A percentile compares a stretch with the other conserved stretches of the same genome.
These are phyloP conservation scores for Rhynchospora tenuis DNA, from an alignment of 176 grass and related monocot genomes.

Conservation along the genomic window DNA sequence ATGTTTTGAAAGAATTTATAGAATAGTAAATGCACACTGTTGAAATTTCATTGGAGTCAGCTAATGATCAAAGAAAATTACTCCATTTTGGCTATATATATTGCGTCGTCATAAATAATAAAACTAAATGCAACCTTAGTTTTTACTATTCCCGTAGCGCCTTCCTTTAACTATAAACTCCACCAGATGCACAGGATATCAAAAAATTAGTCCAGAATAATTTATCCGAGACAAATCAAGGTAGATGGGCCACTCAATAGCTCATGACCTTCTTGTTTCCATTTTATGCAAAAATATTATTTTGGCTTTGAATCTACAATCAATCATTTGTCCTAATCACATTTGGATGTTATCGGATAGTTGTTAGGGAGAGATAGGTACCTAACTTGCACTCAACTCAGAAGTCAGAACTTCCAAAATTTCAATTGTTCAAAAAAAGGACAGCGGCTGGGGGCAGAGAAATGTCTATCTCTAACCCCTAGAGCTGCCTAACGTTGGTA, in stretches of 20 bases:
- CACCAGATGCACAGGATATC: too few species aligned
- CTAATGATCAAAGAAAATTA: not conserved
- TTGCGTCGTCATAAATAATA: not conserved
- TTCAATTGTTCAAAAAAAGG: not conserved
- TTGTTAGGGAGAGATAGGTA: not conserved
- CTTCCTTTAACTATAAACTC: not conserved
- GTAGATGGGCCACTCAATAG: not conserved
- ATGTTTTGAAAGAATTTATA: not conserved
- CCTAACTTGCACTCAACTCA: not conserved
- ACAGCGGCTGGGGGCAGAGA: not conserved
- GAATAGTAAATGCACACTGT: not conserved
- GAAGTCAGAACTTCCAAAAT: not conserved
- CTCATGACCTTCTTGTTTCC: not conserved
- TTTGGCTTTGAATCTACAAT: not conserved
- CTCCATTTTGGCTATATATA: not conserved
- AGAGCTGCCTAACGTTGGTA: too few species aligned
- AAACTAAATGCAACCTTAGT: too few species aligned
- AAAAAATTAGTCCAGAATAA: too few species aligned
- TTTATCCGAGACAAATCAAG: too few species aligned
- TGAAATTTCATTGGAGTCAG: not conserved
- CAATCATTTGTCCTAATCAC: not conserved
- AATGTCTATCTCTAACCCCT: not conserved
- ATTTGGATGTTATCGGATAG: not conserved
- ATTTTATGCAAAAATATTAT: not conserved
- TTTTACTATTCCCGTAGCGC: too few species aligned